Base-by-base conservation (phyloP, 352 stramenopile species). In the Peronospora destructor region DNA sequence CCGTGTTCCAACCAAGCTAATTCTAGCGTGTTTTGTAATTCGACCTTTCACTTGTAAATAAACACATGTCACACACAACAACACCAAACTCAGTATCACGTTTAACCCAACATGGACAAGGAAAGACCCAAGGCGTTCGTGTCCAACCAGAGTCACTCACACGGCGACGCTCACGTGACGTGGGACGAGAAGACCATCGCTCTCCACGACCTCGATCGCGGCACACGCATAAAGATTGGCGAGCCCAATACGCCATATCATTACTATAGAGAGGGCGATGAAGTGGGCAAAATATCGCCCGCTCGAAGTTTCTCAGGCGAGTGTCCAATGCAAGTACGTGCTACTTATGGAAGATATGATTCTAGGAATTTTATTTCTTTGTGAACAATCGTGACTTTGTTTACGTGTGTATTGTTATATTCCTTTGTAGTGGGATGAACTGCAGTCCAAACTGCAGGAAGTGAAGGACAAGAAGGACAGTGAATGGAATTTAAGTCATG, bases 141-240 rank as follows among this genome's bases (percentile, higher is more conserved):
- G 37, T 38, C 39, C 10, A 43, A 41, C 17, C 30, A 39, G 32
- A 56, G 40, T 34, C 48, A 50, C 23, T 30, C 46, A 6, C 56
- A 60, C 19, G 30, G 30, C 14, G 53, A 65, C n/a, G n/a, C 45
- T 19, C 28, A 78, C 54, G 72, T 96, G 28, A 85, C 65, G 51
- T 97, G 86, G 86, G 90, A 97, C 57, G 90, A 97, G 57, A 77
- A 89, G 45, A 95, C 84, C 14, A 96, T 97, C 59, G 81, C 82
- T 14, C 72, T 85, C 45, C 90, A 97, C 55, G 77, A 97, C 61
- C 71, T 93, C 49, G 73, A 95, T 25, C 72, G 90, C 23, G 90
- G 90, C 49, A 97, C 90, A 47, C 83, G 89, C 40, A 90, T 94
- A 75, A 96, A 96, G 66, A 97, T 97, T 55, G 82, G 96, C 45